phyloP scores from a whole-genome alignment of 495 filamentous ascomycete genomes.

The Viridothelium virens region DNA sequence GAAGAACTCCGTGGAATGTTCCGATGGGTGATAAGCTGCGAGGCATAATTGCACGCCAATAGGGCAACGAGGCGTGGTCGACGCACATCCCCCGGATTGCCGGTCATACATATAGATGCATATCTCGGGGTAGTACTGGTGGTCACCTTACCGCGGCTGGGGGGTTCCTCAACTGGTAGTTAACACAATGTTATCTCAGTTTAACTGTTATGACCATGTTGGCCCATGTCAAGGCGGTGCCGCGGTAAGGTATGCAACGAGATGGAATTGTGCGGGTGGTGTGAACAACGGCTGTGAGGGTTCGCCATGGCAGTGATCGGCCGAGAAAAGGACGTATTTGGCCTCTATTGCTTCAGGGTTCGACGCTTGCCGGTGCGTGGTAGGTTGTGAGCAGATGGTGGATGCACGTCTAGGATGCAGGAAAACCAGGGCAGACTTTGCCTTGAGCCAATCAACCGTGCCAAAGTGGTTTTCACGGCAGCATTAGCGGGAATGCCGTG shows the following conservation, averaged over 20 bases:
- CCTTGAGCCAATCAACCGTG: neutral
- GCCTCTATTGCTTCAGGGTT: conserved; percentile 1
- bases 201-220: too few relatives aligned
- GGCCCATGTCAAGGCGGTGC: too few relatives aligned
- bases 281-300: neutral
- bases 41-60: conserved; percentile 1
- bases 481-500: neutral
- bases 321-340: neutral
- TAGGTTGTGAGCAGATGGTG: neutral
- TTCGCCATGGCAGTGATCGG: neutral
- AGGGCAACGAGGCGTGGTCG: conserved; percentile 4
- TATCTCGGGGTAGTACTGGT: too few relatives aligned
- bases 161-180: too few relatives aligned
- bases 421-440: neutral
- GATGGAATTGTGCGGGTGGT: neutral
- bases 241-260: neutral
- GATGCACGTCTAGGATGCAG: neutral
- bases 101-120: neutral
- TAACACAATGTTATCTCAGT: too few relatives aligned
- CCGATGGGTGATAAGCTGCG: neutral
- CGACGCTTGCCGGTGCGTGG: neutral
- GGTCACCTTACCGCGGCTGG: too few relatives aligned
- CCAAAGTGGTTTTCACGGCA: neutral
- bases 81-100: conserved; percentile 7
- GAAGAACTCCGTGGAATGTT: conserved; percentile 4